Evolutionary conservation across 352 stramenopile genomes (phyloP).

Genomic region (Phytophthora foliorum): DNA sequence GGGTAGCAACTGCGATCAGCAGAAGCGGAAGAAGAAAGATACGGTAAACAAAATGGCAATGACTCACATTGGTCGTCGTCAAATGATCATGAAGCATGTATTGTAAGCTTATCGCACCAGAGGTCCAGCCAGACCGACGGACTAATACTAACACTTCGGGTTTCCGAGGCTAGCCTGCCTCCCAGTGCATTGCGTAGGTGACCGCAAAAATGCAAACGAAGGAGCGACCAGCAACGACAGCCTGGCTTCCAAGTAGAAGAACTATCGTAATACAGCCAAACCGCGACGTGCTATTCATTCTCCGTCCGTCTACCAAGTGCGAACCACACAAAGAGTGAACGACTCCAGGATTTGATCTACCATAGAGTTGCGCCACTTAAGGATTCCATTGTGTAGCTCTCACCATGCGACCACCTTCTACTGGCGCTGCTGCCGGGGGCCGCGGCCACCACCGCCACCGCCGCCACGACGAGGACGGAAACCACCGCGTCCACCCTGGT

Average conservation of each 20-base stretch:
- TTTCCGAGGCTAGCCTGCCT: conserved; percentile 26
- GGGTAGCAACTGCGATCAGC: conserved; percentile 7
- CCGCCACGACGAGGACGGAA: conserved; percentile 54
- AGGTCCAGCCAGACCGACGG: conserved; percentile 17
- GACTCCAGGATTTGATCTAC: conserved; percentile 28
- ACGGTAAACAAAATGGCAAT: conserved; percentile 41
- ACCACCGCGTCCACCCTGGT: conserved; percentile 59
- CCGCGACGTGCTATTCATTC: conserved; percentile 37
- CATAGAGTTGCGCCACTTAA: conserved; percentile 15
- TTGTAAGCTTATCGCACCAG: conserved; percentile 25
- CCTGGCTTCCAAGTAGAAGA: conserved; percentile 13
- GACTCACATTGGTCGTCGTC: conserved; percentile 16
- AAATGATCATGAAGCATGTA: conserved; percentile 27
- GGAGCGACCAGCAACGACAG: conserved; percentile 19
- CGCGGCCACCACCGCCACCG: conserved; percentile 45
- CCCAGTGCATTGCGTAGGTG: conserved; percentile 10
- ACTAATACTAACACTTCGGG: conserved; percentile 37
- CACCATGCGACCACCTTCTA: conserved; percentile 42
- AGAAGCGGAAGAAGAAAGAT: conserved; percentile 23
- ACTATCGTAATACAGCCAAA: conserved; percentile 39
- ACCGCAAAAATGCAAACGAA: conserved; percentile 19
- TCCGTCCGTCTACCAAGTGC: conserved; percentile 29
- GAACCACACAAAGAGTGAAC: conserved; percentile 23
- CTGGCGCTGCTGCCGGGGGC: conserved; percentile 50
- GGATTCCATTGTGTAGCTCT: conserved; percentile 27